Conservation (phyloP, 1,284 basidiomycete species). For the Cutaneotrichosporon arboriforme region DNA sequence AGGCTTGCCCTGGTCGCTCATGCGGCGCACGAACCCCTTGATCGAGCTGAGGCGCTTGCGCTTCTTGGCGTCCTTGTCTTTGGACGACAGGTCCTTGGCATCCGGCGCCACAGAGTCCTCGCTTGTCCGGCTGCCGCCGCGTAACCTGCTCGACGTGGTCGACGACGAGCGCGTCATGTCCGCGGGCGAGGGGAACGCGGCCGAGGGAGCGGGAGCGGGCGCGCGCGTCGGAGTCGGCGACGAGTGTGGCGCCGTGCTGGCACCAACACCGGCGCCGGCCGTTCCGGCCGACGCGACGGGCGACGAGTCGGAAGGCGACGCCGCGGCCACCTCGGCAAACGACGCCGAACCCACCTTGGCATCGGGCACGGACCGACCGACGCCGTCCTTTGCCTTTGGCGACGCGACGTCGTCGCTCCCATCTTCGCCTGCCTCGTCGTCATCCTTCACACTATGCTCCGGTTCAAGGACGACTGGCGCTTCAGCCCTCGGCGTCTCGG, state of each 20-base stretch:
- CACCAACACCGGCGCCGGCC: too few species aligned
- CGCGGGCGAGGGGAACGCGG: not conserved
- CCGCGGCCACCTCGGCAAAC: too few species aligned
- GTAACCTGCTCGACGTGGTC: not conserved
- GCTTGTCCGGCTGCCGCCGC: not conserved
- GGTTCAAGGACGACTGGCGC: not conserved
- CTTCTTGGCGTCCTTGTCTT: conserved; percentile 7
- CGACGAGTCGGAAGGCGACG: too few species aligned
- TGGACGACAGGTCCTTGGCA: not conserved
- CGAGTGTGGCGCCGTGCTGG: too few species aligned
- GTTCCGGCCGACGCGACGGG: too few species aligned
- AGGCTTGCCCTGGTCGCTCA: conserved; percentile 25
- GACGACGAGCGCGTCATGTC: conserved; percentile 1
- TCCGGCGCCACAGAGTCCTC: not conserved
- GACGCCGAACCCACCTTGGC: too few species aligned
- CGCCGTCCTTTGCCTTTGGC: not conserved
- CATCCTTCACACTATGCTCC: not conserved
- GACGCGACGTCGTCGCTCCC: not conserved
- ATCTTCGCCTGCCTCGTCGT: not conserved
- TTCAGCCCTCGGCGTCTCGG: not conserved
- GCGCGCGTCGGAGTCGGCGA: too few species aligned
- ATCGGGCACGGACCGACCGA: too few species aligned
- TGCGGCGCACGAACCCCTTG: conserved; percentile 41
- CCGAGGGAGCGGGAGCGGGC: not conserved
- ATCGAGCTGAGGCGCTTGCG: conserved; percentile 38